Base-by-base conservation (phyloP, 441 rosid genomes). In the Mallotus japonicus region DNA sequence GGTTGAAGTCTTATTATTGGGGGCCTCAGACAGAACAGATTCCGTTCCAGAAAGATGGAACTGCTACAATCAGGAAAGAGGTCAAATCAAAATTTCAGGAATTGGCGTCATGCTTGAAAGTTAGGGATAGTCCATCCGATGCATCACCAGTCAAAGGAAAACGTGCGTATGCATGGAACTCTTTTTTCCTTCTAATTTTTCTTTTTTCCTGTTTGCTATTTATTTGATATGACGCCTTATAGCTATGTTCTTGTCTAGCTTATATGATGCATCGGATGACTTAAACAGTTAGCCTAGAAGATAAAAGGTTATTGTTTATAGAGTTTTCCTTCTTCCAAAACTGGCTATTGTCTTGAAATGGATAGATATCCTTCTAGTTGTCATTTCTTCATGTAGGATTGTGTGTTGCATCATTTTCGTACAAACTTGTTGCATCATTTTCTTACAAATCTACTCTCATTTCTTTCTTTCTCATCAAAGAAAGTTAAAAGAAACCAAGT, bases 1-100 rank as follows among this genome's bases (percentile, higher is more conserved):
- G 99, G 99, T 80, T 95, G 78, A 90, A 82, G 81, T 83, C 84
- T 42, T 88, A 85, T 73, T 90, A 95, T 67, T 95, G 98, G 99
- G 92, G 85, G 73, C 90, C 90, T 71, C 99, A 95, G 79, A 85
- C 77, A 78, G 73, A 67, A 74, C 86, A 73, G 78, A 85, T 95
- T 76, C 90, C 84, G 0, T 80, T 83, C 62, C 85, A 76, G 78
- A 85, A 80, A 75, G 84, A 87, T 86, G 88, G 81, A 77, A 76
- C 78, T 70, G 80, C 85, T 69, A 78, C 78, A 75, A 68, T 85
- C 42, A 81, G 84, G 80, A 87, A 85, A 79, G 89, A 89, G 80
- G 86, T 95, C 71, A 86, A 85, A 70, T 81, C 86, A 69, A 83
- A 86, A 78, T 85, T 95, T 51, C 78, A 56, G 53, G 89, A 89